Evolutionary conservation across 768 basidiomycete species (phyloP), one percentile per base, ranked within the genome.

Genomic region (Russula emetica): DNA sequence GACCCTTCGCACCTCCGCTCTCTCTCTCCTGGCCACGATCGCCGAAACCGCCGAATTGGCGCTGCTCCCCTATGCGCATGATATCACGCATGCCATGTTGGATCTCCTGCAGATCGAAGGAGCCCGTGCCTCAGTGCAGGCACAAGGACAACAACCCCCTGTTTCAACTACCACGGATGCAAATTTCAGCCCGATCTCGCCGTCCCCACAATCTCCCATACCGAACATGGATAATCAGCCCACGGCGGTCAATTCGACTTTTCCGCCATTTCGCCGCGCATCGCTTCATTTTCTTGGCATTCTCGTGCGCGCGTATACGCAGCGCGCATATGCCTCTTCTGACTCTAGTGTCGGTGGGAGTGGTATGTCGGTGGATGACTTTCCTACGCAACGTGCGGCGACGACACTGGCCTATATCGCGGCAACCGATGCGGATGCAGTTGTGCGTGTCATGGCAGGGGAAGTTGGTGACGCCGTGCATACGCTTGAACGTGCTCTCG

Each of bases 221-320:
- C 42, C 26, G 28, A 78, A 74, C 16, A 82, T 85, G 72, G 85
- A 88, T 72, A 70, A 76, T 2, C 76, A 85, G 40, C 87, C 90
- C 11, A 82, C 83, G 0, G 78, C 82, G 0, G 75, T 75, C 3
- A 77, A 86, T 68, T 66, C 88, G 0, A 91, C 86, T 71, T 80
- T 90, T 54, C 91, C 95, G 1, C 81, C 91, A 1, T 77, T 98
- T 4, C 83, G 95, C 36, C 87, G 96, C 47, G 87, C 92, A 1
- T 93, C 91, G 0, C 71, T 97, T n/a, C 86, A 94, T 69, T 88
- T 97, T 72, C 78, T 96, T 49, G 78, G 85, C 0, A 71, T 87
- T 10, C 76, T 94, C 36, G 73, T 93, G n/a, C 80, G 82, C n/a
- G 81, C 86, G 47, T 77, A 79, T 20, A 84, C 79, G 0, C 74